A percentile compares a stretch with the other conserved stretches of the same genome.
Conservation (phyloP, 2,329 filamentous ascomycete genomes). For the Penicillium sp. region DNA sequence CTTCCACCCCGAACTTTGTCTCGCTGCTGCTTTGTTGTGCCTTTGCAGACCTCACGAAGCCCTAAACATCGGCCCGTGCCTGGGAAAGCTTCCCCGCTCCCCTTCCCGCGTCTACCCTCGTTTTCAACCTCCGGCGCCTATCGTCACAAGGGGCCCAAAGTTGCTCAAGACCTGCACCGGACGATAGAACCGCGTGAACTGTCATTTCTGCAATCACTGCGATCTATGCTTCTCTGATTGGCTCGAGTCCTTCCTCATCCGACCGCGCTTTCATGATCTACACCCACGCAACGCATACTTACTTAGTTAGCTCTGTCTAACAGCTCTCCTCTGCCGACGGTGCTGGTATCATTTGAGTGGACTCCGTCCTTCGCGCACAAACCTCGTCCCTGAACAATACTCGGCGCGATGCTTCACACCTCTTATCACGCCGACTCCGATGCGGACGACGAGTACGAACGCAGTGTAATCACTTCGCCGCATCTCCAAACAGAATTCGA, state of each 20-base stretch:
- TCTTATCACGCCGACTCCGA: conserved; percentile 63
- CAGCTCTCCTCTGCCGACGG: conserved; percentile 3
- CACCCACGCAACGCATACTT: conserved; percentile 14
- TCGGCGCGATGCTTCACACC: conserved; percentile 42
- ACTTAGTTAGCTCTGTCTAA: conserved; percentile 4
- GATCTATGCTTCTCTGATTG: conserved; percentile 7
- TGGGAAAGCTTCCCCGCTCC: conserved; percentile 19
- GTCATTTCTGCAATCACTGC: neutral
- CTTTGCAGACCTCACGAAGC: neutral
- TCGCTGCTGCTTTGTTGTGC: neutral
- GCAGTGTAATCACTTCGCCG: conserved; percentile 58
- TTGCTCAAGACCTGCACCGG: neutral
- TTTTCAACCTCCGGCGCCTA: conserved; percentile 7
- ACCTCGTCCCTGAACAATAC: neutral
- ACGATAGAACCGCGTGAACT: neutral
- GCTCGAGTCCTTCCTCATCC: conserved; percentile 1
- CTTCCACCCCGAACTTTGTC: neutral
- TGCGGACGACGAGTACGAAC: conserved; percentile 65
- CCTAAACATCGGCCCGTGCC: conserved; percentile 1
- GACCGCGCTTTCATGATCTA: conserved; percentile 8
- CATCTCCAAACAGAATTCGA: conserved; percentile 58
- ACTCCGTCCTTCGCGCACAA: neutral
- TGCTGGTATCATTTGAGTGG: conserved; percentile 1
- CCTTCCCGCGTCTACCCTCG: conserved; percentile 10
- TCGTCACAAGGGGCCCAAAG: conserved; percentile 4